Percentiles rank a stretch among this genome's conserved stretches.
These are phyloP conservation scores for Selenicereus undatus DNA, from an alignment of 148 eudicot species.

Conservation along the genomic window DNA sequence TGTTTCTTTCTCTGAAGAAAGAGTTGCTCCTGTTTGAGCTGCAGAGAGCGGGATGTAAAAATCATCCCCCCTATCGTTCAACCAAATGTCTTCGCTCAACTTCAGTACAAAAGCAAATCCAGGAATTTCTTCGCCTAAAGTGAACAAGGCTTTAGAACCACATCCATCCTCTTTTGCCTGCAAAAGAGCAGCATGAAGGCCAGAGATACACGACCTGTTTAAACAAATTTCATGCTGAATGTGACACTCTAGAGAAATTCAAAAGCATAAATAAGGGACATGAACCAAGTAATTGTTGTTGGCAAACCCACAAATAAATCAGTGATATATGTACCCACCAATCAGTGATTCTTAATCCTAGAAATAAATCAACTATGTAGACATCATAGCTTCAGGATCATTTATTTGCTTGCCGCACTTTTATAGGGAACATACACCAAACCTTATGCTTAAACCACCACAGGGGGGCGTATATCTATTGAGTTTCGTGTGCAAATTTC, in stretches of 20 bases:
- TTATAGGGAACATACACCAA: too few relatives aligned
- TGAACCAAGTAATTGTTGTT: too few relatives aligned
- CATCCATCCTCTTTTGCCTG: slow-evolving; percentile 61
- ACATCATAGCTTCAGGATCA: too few relatives aligned
- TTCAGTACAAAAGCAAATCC: slow-evolving; percentile 84
- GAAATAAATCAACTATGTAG: neutral
- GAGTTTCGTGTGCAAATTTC: too few relatives aligned
- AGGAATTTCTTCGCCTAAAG: slow-evolving; percentile 40
- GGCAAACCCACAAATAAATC: too few relatives aligned
- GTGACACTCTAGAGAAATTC: too few relatives aligned
- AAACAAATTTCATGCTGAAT: neutral
- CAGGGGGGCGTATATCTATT: too few relatives aligned
- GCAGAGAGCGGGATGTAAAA: slow-evolving; percentile 62
- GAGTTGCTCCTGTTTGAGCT: slow-evolving; percentile 16
- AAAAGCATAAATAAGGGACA: too few relatives aligned
- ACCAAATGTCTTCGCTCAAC: slow-evolving; percentile 64
- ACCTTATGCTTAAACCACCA: too few relatives aligned
- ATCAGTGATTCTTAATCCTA: neutral
- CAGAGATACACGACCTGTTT: neutral
- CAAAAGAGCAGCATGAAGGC: slow-evolving; percentile 15
- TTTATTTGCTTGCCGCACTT: too few relatives aligned
- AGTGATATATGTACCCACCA: neutral
- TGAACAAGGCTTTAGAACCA: slow-evolving; percentile 56
- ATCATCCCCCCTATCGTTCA: slow-evolving; percentile 72
- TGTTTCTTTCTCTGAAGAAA: slow-evolving; percentile 25